Conservation (phyloP, 768 basidiomycete species). For the Lactifluus echinatus region DNA sequence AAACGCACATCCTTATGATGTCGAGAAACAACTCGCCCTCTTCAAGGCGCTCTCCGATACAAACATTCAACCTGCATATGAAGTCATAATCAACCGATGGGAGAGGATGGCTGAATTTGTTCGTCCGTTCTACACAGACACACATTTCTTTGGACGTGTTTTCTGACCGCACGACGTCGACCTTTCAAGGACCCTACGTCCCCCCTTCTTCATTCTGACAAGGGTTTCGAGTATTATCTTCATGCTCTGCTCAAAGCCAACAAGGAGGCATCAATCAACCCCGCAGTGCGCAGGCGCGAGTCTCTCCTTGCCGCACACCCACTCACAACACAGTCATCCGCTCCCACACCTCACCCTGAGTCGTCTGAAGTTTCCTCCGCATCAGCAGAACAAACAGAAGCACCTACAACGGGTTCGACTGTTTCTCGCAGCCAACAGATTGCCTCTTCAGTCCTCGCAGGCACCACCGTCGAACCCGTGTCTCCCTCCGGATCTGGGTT, state of each 20-base stretch:
- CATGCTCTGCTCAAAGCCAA: constrained; percentile 53
- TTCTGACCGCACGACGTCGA: constrained; percentile 11
- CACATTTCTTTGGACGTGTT: neutral
- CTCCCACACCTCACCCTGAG: neutral
- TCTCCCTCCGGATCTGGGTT: neutral
- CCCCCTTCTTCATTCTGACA: constrained; percentile 59
- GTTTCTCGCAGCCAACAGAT: constrained; percentile 35
- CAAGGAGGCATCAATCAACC: constrained; percentile 45
- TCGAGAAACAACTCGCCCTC: constrained; percentile 59
- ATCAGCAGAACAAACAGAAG: neutral
- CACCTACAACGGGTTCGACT: neutral
- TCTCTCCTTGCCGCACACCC: constrained; percentile 38
- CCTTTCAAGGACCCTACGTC: constrained; percentile 54
- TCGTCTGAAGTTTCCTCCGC: constrained; percentile 1
- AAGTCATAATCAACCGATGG: constrained; percentile 71
- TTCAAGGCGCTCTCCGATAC: constrained; percentile 60
- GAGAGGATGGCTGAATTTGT: constrained; percentile 80
- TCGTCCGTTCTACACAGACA: constrained; percentile 34
- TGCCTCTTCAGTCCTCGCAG: constrained; percentile 33
- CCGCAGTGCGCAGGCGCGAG: constrained; percentile 65
- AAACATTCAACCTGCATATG: constrained; percentile 57
- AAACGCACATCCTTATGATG: constrained; percentile 62
- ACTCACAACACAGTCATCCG: constrained; percentile 4
- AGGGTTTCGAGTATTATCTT: constrained; percentile 72
- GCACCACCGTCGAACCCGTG: neutral